A percentile compares a stretch with the other conserved stretches of the same genome.
These are phyloP conservation scores for Tricholoma terreum DNA, from an alignment of 768 basidiomycete genomes.

Conservation along the genomic window DNA sequence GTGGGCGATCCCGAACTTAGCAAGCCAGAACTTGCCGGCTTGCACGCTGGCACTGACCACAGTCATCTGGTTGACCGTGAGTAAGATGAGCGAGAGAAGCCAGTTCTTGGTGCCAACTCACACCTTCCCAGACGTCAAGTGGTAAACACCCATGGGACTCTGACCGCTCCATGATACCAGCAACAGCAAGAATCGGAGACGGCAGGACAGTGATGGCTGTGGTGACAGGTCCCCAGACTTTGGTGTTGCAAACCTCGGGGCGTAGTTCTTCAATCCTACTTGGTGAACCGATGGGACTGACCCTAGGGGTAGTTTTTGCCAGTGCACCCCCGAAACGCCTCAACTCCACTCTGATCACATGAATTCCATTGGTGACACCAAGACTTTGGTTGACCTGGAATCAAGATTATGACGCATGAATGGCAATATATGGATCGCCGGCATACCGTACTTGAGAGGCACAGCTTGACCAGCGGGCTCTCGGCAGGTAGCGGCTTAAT, in stretches of 20 bases:
- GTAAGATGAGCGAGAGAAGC: too few relatives aligned
- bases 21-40: too few relatives aligned
- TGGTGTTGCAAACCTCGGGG: neutral
- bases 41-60: too few relatives aligned
- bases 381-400: slow-evolving; percentile 5
- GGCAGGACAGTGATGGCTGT: neutral
- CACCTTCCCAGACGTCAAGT: neutral
- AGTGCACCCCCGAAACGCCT: neutral
- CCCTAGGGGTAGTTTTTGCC: slow-evolving; percentile 11
- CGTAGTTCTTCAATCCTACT: neutral
- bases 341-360: slow-evolving; percentile 22
- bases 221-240: neutral
- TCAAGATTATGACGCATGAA: slow-evolving; percentile 12
- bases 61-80: too few relatives aligned
- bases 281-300: slow-evolving; percentile 17
- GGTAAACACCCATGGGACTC: neutral
- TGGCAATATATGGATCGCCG: too few relatives aligned
- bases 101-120: too few relatives aligned
- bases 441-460: too few relatives aligned
- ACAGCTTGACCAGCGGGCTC: too few relatives aligned
- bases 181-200: neutral
- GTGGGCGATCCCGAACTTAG: too few relatives aligned
- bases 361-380: slow-evolving; percentile 19
- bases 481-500: too few relatives aligned
- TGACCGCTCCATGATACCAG: neutral